Evolutionary conservation across 257 asterid genomes (phyloP).

Genomic region (Linaria vulgaris): DNA sequence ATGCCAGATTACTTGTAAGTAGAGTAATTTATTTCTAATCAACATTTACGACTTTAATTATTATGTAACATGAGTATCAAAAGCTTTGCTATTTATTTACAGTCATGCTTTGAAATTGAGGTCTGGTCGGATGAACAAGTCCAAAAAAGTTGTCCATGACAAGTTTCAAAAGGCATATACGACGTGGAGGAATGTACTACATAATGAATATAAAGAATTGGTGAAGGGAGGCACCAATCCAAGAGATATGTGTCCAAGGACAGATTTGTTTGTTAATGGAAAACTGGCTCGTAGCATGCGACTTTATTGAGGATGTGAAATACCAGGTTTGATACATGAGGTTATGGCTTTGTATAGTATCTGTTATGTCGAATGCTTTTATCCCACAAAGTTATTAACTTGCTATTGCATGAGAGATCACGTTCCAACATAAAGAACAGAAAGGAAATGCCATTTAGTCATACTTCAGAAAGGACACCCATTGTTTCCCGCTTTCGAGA

Average conservation of each 20-base stretch:
- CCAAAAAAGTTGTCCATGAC: neutral
- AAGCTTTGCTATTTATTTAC: neutral
- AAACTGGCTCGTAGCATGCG: slow-evolving; percentile 7
- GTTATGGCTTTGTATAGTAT: too few species aligned
- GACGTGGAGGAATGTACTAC: slow-evolving; percentile 8
- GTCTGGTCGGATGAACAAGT: slow-evolving; percentile 9
- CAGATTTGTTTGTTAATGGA: slow-evolving; percentile 3
- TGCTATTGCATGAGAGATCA: slow-evolving; percentile 13
- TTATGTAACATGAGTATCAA: neutral
- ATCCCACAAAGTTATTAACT: neutral
- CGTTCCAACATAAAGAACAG: slow-evolving; percentile 1
- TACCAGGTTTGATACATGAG: slow-evolving; percentile 3
- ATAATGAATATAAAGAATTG: neutral
- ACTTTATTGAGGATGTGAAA: slow-evolving; percentile 17
- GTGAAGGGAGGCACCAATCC: slow-evolving; percentile 4
- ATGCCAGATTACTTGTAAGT: slow-evolving; percentile 10
- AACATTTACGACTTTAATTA: neutral
- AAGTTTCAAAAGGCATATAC: slow-evolving; percentile 9
- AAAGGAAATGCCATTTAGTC: neutral
- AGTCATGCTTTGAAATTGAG: slow-evolving; percentile 16
- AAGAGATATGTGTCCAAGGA: slow-evolving; percentile 13
- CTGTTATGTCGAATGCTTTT: too few species aligned
- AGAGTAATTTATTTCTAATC: too few species aligned
- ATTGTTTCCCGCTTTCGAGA: slow-evolving; percentile 1
- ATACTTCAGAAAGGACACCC: slow-evolving; percentile 13